phyloP scores from a whole-genome alignment of 352 stramenopile species.

The Pythium oligandrum region DNA sequence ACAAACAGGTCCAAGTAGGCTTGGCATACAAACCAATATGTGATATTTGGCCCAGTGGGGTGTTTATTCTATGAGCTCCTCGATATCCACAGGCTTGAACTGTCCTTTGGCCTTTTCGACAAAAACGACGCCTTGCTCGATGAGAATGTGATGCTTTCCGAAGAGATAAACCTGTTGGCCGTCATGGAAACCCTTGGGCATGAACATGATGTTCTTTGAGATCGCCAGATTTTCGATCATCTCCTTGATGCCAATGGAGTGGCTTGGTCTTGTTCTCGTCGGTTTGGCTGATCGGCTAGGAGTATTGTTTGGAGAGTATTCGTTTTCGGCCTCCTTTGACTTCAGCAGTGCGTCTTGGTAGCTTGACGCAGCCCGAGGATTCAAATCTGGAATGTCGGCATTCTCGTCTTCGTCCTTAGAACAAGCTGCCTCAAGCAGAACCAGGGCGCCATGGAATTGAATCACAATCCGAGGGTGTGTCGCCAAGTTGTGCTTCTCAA shows the following conservation, averaged over 20 bases:
- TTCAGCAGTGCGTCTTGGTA: constrained; percentile 79
- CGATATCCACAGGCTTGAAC: constrained; percentile 73
- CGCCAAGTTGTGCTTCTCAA: constrained; percentile 55
- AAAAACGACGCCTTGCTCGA: constrained; percentile 83
- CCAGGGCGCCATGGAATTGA: constrained; percentile 71
- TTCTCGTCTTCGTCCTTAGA: constrained; percentile 10
- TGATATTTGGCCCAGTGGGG: background rate
- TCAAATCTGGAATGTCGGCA: constrained; percentile 41
- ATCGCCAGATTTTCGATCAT: constrained; percentile 81
- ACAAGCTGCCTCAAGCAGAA: constrained; percentile 54
- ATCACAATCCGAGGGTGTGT: constrained; percentile 57
- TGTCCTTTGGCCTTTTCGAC: constrained; percentile 52
- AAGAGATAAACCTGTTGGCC: constrained; percentile 80
- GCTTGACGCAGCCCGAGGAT: constrained; percentile 36
- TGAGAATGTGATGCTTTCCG: constrained; percentile 75
- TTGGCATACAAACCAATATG: background rate
- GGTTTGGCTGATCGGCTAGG: constrained; percentile 2
- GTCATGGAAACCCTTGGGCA: constrained; percentile 70
- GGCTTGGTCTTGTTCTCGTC: constrained; percentile 26
- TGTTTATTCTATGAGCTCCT: constrained; percentile 47
- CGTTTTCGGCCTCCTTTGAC: constrained; percentile 19
- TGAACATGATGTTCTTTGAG: constrained; percentile 74
- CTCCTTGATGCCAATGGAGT: constrained; percentile 70
- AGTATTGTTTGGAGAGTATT: background rate
- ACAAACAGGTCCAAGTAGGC: too few species aligned